Percentiles rank a stretch among this genome's conserved stretches.
phyloP scores from a whole-genome alignment of 441 rosid species.

The Viola pubescens region DNA sequence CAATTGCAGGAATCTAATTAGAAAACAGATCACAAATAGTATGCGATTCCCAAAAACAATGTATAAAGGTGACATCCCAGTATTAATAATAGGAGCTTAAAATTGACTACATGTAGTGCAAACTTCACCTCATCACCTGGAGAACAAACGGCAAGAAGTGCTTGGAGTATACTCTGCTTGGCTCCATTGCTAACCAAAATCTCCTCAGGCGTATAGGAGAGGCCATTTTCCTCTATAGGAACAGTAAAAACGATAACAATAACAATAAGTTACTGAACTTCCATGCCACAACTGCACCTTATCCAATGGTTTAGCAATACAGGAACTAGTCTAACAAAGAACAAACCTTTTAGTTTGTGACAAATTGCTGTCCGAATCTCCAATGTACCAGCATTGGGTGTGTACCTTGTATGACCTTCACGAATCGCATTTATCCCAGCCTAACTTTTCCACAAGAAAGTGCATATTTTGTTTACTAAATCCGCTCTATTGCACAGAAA shows the following conservation, averaged over 20 bases:
- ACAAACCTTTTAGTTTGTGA: slow-evolving; percentile 62
- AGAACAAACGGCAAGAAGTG: slow-evolving; percentile 78
- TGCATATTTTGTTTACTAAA: background rate
- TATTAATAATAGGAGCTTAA: slow-evolving; percentile 4
- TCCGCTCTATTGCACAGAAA: background rate
- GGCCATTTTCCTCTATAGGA: slow-evolving; percentile 73
- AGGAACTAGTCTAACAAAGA: slow-evolving; percentile 2
- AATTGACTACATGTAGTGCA: background rate
- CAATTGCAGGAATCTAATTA: too few species aligned
- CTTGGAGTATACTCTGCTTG: slow-evolving; percentile 76
- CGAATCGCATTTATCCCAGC: slow-evolving; percentile 92
- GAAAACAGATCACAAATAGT: background rate
- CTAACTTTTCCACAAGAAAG: slow-evolving; percentile 24
- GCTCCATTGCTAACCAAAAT: slow-evolving; percentile 95
- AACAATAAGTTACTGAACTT: background rate
- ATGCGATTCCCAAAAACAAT: background rate
- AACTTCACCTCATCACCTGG: slow-evolving; percentile 89
- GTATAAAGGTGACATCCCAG: background rate
- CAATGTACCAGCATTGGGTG: slow-evolving; percentile 77
- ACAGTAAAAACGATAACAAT: background rate
- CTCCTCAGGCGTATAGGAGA: slow-evolving; percentile 71
- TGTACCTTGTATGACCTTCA: slow-evolving; percentile 82
- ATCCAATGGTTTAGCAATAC: background rate
- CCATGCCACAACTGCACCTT: background rate
- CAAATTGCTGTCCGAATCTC: slow-evolving; percentile 83